phyloP scores from a whole-genome alignment of 164 flowering plant species.

The Chimonanthus salicifolius region DNA sequence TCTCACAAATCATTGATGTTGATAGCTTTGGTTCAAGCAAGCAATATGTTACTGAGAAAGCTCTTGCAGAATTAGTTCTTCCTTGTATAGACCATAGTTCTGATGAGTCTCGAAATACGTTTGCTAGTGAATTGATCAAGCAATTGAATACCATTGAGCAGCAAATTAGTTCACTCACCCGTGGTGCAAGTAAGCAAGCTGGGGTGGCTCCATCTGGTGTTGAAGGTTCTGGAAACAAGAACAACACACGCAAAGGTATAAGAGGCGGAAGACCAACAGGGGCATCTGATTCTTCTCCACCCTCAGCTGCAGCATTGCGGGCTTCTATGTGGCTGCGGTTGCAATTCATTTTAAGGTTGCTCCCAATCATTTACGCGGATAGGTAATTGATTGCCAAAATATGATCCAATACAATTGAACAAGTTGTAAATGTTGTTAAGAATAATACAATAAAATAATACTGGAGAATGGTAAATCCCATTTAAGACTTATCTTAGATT shows the following conservation, averaged over 20 bases:
- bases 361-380: conserved; percentile 74
- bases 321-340: conserved; percentile 84
- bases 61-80: conserved; percentile 73
- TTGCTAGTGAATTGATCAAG: conserved; percentile 91
- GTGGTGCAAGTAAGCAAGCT: conserved; percentile 54
- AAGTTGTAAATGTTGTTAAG: too few species aligned
- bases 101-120: conserved; percentile 64
- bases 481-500: too few species aligned
- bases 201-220: conserved; percentile 41
- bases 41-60: conserved; percentile 71
- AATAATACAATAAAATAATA: too few species aligned
- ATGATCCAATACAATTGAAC: too few species aligned
- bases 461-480: too few species aligned
- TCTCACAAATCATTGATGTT: conserved; percentile 25
- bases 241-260: conserved; percentile 47
- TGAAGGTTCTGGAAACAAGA: conserved; percentile 58
- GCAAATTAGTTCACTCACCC: conserved; percentile 53
- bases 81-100: conserved; percentile 94
- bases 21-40: conserved; percentile 36
- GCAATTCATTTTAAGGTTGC: conserved; percentile 83
- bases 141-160: conserved; percentile 86
- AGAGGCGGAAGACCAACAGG: conserved; percentile 53
- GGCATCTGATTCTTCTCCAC: conserved; percentile 45
- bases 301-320: conserved; percentile 76
- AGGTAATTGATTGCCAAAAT: conserved; percentile 38